These are phyloP conservation scores for Talaromyces sp. DNA, from an alignment of 2,329 filamentous ascomycete species.

Conservation along the genomic window DNA sequence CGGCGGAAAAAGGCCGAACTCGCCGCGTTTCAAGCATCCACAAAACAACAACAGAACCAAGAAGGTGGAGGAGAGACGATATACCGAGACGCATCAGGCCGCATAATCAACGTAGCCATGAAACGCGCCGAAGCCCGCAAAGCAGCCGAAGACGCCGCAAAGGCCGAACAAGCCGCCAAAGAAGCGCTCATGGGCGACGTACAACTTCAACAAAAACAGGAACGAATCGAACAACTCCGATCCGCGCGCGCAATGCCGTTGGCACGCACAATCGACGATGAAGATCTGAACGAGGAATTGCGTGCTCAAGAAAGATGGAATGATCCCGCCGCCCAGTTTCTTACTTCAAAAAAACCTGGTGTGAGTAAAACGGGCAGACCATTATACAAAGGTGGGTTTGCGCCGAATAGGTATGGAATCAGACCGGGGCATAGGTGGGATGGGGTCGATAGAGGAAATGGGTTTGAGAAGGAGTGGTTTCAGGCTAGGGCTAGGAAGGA, in stretches of 20 bases:
- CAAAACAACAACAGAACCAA: slow-evolving; percentile 23
- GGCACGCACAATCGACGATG: slow-evolving; percentile 76
- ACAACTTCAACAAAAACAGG: slow-evolving; percentile 64
- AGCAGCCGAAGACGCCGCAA: slow-evolving; percentile 66
- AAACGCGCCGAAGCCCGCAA: slow-evolving; percentile 80
- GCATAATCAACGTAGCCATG: slow-evolving; percentile 91
- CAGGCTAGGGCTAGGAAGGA: slow-evolving; percentile 74
- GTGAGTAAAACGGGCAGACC: slow-evolving; percentile 54
- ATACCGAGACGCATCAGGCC: slow-evolving; percentile 88
- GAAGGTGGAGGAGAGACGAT: slow-evolving; percentile 64
- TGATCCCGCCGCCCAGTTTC: slow-evolving; percentile 81
- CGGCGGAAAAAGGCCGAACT: slow-evolving; percentile 44
- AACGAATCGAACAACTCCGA: slow-evolving; percentile 61
- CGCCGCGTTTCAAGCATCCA: slow-evolving; percentile 25
- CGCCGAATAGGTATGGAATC: slow-evolving; percentile 92
- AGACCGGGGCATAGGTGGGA: slow-evolving; percentile 92
- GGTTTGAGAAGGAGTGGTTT: slow-evolving; percentile 91
- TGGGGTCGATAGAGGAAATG: slow-evolving; percentile 88
- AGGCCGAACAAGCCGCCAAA: slow-evolving; percentile 59
- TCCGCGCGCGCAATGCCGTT: slow-evolving; percentile 80
- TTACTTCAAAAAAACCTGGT: slow-evolving; percentile 49
- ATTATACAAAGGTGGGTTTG: slow-evolving; percentile 70
- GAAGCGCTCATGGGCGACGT: slow-evolving; percentile 78
- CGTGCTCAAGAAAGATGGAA: slow-evolving; percentile 79
- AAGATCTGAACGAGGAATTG: slow-evolving; percentile 76